Evolutionary conservation across 139 green algal genomes (phyloP).

Genomic region (Spirogloea muscicola): DNA sequence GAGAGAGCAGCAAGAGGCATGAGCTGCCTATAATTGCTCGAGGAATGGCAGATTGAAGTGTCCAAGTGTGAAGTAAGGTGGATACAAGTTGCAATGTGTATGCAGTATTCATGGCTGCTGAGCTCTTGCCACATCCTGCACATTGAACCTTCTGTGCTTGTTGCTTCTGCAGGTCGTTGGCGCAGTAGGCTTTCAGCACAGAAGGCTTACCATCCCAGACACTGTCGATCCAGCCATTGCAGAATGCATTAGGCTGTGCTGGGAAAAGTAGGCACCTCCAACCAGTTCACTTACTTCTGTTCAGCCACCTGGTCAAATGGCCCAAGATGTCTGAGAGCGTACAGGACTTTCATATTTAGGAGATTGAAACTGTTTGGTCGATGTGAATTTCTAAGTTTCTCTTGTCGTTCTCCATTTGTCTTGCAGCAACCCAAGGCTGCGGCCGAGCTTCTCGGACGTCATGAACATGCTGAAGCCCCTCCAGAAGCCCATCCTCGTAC

Average conservation of each 20-base stretch:
- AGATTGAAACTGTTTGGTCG: no score
- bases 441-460: conserved; percentile 20
- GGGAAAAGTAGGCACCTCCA: conserved; percentile 21
- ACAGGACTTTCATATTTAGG: no score
- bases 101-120: no score
- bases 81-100: no score
- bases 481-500: conserved; percentile 8
- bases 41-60: no score
- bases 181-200: conserved; percentile 73
- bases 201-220: conserved; percentile 66
- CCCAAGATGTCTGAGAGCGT: conserved; percentile 6
- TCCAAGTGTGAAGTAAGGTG: no score
- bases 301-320: background rate
- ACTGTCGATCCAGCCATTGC: conserved; percentile 52
- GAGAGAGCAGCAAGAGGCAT: no score
- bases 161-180: conserved; percentile 78
- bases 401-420: background rate
- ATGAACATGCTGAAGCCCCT: conserved; percentile 25
- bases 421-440: conserved; percentile 17
- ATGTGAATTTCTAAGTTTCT: no score
- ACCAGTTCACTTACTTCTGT: background rate
- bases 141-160: no score
- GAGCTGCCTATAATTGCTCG: no score
- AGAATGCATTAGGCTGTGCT: conserved; percentile 37
- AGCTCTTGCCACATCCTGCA: no score